A percentile compares a stretch with the other conserved stretches of the same genome.
Evolutionary conservation across 352 stramenopile genomes (phyloP).

Genomic region (Globisporangium nodosum): DNA sequence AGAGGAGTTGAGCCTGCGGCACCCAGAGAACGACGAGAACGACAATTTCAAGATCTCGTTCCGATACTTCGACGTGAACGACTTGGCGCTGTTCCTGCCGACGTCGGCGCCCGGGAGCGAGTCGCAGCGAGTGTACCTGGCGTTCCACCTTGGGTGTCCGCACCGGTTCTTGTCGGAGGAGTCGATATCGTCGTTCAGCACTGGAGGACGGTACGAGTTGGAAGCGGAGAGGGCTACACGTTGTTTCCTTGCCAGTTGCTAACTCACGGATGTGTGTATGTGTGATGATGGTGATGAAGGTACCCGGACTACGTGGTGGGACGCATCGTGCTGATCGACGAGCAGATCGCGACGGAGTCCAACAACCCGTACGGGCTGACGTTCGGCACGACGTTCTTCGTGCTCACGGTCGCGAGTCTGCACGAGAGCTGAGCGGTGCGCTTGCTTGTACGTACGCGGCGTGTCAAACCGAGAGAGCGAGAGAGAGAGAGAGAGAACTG

Average conservation of each 20-base stretch:
- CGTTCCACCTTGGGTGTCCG: slow-evolving; percentile 81
- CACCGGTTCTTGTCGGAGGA: slow-evolving; percentile 85
- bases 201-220: slow-evolving; percentile 54
- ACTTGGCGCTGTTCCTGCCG: slow-evolving; percentile 79
- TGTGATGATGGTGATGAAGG: slow-evolving; percentile 22
- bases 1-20: slow-evolving; percentile 56
- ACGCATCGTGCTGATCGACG: slow-evolving; percentile 84
- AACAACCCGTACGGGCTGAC: slow-evolving; percentile 80
- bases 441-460: too few relatives aligned
- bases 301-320: slow-evolving; percentile 87
- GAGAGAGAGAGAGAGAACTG: background rate
- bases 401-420: slow-evolving; percentile 79
- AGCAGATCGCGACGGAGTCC: slow-evolving; percentile 70
- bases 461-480: background rate
- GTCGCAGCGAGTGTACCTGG: slow-evolving; percentile 74
- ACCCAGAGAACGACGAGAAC: slow-evolving; percentile 46
- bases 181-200: slow-evolving; percentile 86
- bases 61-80: slow-evolving; percentile 74
- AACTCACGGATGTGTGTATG: background rate
- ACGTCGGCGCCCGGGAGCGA: slow-evolving; percentile 77
- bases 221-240: background rate
- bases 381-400: slow-evolving; percentile 80
- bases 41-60: slow-evolving; percentile 87
- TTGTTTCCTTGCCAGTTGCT: background rate
- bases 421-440: slow-evolving; percentile 47